These are phyloP conservation scores for Dictyostelium intermedium DNA, from an alignment of 78 protist species.

Conservation along the genomic window DNA sequence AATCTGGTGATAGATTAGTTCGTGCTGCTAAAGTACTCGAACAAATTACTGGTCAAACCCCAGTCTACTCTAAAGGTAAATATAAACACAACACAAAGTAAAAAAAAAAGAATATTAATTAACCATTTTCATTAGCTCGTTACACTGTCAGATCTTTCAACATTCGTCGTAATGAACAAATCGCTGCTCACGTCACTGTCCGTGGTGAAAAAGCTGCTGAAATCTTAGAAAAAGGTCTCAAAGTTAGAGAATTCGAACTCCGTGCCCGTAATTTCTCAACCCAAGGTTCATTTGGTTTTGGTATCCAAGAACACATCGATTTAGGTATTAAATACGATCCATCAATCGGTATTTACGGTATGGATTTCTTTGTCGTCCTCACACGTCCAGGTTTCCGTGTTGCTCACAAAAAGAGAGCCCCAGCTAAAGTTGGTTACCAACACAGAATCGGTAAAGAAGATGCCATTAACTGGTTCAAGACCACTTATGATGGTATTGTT, in stretches of 20 bases:
- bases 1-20: conserved; percentile 98
- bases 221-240: conserved; percentile 94
- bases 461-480: conserved; percentile 97
- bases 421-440: conserved; percentile 76
- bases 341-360: conserved; percentile 98
- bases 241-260: conserved; percentile 99
- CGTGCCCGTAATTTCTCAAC: conserved; percentile 89
- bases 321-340: conserved; percentile 99
- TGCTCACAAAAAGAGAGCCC: conserved; percentile 80
- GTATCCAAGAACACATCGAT: conserved; percentile 99
- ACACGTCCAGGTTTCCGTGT: conserved; percentile 96
- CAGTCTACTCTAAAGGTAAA: conserved; percentile 94
- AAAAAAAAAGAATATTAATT: neutral
- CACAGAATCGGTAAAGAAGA: conserved; percentile 92
- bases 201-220: conserved; percentile 99
- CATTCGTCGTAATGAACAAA: conserved; percentile 99
- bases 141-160: conserved; percentile 97
- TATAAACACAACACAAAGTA: neutral
- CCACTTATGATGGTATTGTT: conserved; percentile 84
- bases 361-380: conserved; percentile 98
- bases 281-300: conserved; percentile 97
- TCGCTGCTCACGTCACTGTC: conserved; percentile 98
- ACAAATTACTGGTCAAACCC: conserved; percentile 97
- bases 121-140: conserved; percentile 87
- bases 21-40: conserved; percentile 99